Evolutionary conservation across 371 early-diverging fungal species (phyloP), one percentile per base, ranked within the genome.

Genomic region (Sporodiniella umbellata): DNA sequence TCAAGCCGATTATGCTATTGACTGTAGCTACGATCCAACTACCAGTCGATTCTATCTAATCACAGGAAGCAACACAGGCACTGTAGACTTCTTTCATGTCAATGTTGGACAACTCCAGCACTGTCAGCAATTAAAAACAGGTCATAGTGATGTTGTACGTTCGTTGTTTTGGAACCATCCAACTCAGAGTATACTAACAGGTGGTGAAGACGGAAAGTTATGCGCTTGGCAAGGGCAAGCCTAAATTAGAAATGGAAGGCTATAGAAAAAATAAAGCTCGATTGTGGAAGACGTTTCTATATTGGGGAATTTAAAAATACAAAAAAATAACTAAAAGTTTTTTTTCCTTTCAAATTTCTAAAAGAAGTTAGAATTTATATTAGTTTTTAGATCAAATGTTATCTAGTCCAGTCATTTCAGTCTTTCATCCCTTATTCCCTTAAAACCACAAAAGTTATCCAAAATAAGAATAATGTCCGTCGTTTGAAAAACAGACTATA

Each of bases 11-110:
- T 97, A 94, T 62, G 81, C 85, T n/a, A 83, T 94, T 37, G 89
- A 88, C 40, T 89, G 90, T 54, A 73, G 72, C 6, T 97, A 90
- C 62, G 88, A 92, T 52, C 58, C 75, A 1, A 55, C 48, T 2
- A 54, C 75, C 0, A 84, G 87, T 59, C 75, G 94, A 19, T 78
- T 97, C 35, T 96, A 78, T 58, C 54, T 95, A 42, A 61, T 85
- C n/a, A 78, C 86, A 0, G 98, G 98, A 11, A 84, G 86, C 8
- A 84, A 86, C 54, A 75, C 60, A 90, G 92, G 92, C 42, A 76
- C 80, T 31, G 68, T 91, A 15, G 79, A 81, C 31, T 62, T 89
- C 15, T 64, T 90, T 43, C 88, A 89, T 60, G 90, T 92, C 21
- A 85, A 81, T 45, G 60, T 84, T 8, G 77, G 79, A 21, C 73